Base-by-base conservation (phyloP, 768 basidiomycete genomes). In the Amanita pallidorosea region DNA sequence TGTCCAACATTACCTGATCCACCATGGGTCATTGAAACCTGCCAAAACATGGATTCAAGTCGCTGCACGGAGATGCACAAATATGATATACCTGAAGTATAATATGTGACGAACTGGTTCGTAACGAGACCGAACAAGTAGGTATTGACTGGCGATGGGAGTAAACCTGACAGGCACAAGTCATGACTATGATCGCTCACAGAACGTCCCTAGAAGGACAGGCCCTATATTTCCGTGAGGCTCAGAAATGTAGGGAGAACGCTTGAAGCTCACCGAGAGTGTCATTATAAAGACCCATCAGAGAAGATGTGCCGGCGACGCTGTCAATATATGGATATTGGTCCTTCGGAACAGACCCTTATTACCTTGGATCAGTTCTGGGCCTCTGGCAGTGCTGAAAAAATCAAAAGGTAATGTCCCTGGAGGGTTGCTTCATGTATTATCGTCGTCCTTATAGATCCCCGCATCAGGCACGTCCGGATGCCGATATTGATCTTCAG, bases 121-220 rank as follows among this genome's bases (percentile, higher is more conserved):
- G 52, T 54, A 17, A 60, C 57, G 23, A 62, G 37, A 5, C 61
- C 61, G 38, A 53, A 62, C 20, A 62, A 44, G 36, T 58, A 62
- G 6, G 61, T 60, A 23, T 62, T 62, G 29, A 62, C 61, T 40
- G 12, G 42, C 9, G 23, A 27, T 5, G 40, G 5, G 47, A 45
- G 25, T n/a, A 33, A 13, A 15, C 43, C 33, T 34, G 3, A 35
- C 8, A 7, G 12, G 27, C 4, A 22, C n/a, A 29, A 22, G 25
- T 33, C 33, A 33, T 33, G 31, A 33, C 31, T 5, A 12, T 6
- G 3, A n/a, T 13, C 23, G 36, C 59, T 36, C 44, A 62, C 61
- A 49, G 40, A 56, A 52, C 9, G 60, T 53, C n/a, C 61, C 60
- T 15, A 61, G 27, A 2, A 62, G 40, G 13, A 62, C 47, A 13